phyloP scores from a whole-genome alignment of 1,284 basidiomycete genomes.

The Boletus semigastroideus region DNA sequence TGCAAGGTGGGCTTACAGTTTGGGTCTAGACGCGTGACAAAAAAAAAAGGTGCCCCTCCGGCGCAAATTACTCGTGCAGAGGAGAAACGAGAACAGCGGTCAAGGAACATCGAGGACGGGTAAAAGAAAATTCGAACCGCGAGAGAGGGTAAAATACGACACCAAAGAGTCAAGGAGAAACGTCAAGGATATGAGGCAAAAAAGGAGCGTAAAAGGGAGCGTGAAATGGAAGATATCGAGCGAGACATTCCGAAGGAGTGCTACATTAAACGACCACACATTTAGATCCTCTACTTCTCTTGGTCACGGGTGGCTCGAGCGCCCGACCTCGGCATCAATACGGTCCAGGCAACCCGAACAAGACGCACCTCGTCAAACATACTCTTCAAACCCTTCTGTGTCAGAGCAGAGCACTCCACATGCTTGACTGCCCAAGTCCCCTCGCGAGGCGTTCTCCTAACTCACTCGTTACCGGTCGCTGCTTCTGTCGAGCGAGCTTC shows the following conservation, averaged over 20 bases:
- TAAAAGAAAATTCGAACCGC: constrained; percentile 27
- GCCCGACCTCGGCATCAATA: too few relatives aligned
- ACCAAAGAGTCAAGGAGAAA: constrained; percentile 26
- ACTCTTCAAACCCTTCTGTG: constrained; percentile 99
- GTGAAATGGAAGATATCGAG: constrained; percentile 38
- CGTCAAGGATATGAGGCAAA: constrained; percentile 40
- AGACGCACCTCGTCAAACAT: constrained; percentile 94
- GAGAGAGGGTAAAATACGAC: constrained; percentile 11
- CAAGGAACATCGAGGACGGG: constrained; percentile 25
- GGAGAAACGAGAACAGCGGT: too few relatives aligned
- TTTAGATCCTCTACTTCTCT: constrained; percentile 76
- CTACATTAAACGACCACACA: constrained; percentile 81
- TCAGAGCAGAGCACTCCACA: constrained; percentile 98
- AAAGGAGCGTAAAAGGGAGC: constrained; percentile 31
- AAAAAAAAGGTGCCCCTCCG: constrained; percentile 21
- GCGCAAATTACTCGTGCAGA: too few relatives aligned
- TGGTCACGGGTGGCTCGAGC: constrained; percentile 92
- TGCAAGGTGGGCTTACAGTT: too few relatives aligned
- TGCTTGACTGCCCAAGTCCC: constrained; percentile 97
- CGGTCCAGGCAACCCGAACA: background rate
- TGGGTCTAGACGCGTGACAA: constrained; percentile 27
- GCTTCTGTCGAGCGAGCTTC: constrained; percentile 95
- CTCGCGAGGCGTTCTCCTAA: constrained; percentile 92
- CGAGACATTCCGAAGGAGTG: constrained; percentile 28
- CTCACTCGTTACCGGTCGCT: constrained; percentile 86